These are phyloP conservation scores for Arthrobotrys iridis DNA, from an alignment of 2,329 filamentous ascomycete species.

Conservation along the genomic window DNA sequence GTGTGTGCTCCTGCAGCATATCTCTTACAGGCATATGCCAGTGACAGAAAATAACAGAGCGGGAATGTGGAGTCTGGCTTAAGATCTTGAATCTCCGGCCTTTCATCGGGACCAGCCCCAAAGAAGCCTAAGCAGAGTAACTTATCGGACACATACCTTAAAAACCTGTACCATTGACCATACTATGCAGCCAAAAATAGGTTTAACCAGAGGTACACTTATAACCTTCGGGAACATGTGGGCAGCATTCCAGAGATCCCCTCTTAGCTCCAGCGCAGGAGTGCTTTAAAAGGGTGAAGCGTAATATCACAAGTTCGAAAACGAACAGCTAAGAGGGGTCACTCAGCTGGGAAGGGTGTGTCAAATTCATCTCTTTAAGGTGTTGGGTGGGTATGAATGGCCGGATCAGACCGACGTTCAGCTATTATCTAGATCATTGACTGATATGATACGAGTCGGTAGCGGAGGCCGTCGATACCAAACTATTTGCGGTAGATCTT, in stretches of 20 bases:
- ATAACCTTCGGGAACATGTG: constrained; percentile 26
- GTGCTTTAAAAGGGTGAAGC: constrained; percentile 10
- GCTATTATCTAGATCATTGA: constrained; percentile 1
- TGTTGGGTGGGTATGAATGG: neutral
- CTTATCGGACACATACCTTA: constrained; percentile 6
- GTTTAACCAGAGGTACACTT: constrained; percentile 37
- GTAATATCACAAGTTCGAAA: constrained; percentile 9
- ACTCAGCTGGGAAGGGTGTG: neutral
- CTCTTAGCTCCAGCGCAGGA: neutral
- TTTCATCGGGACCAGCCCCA: neutral
- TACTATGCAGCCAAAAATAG: constrained; percentile 40
- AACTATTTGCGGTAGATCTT: constrained; percentile 26
- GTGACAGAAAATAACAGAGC: constrained; percentile 12
- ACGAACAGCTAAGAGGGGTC: neutral
- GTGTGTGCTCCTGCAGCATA: neutral
- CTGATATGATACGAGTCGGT: neutral
- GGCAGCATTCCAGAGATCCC: constrained; percentile 44
- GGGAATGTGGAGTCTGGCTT: neutral
- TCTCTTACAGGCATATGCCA: constrained; percentile 6
- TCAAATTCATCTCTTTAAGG: neutral
- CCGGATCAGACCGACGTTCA: constrained; percentile 30
- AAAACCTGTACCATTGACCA: constrained; percentile 29
- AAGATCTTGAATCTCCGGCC: neutral
- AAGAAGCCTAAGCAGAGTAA: neutral
- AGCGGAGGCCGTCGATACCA: neutral